Evolutionary conservation across 371 early-diverging fungal genomes (phyloP), one percentile per base, ranked within the genome.

Genomic region (Mortierella sp.): DNA sequence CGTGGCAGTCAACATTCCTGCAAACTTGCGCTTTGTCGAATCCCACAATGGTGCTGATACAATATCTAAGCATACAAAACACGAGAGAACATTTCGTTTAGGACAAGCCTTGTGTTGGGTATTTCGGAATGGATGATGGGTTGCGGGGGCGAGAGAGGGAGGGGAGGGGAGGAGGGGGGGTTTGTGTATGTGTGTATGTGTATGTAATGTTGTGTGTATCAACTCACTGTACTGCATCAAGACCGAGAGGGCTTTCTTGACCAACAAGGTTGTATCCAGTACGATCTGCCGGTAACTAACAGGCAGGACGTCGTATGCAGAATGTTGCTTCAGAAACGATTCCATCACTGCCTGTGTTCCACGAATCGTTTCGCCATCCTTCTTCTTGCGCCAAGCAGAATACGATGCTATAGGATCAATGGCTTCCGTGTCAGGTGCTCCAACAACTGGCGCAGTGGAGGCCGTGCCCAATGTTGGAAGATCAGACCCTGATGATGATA

Each of bases 21-120:
- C 91, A 77, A 94, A 96, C 67, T 82, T 81, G 55, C 94, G 92
- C 3, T 81, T 81, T 13, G 81, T 78, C 8, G 95, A 92, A 63
- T 94, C 92, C 93, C 94, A 98, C 43, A 98, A 78, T 41, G 97
- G 96, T 14, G 97, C 97, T 14, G 94, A 93, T 31, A 94, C 95
- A 60, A 96, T 90, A n/a, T 94, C 96, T 94, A 79, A 24, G 19
- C 14, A 29, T 41, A n/a, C 29, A n/a, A n/a, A n/a, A n/a, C n/a
- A n/a, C n/a, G n/a, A n/a, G n/a, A n/a, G n/a, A n/a, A n/a, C n/a
- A n/a, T n/a, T n/a, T n/a, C n/a, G n/a, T n/a, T n/a, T n/a, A n/a
- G n/a, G n/a, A n/a, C n/a, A n/a, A n/a, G n/a, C n/a, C n/a, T n/a
- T n/a, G n/a, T n/a, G n/a, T n/a, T n/a, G n/a, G n/a, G n/a, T n/a